These are phyloP conservation scores for Aureobasidium vineae DNA, from an alignment of 2,329 filamentous ascomycete genomes.

Conservation along the genomic window DNA sequence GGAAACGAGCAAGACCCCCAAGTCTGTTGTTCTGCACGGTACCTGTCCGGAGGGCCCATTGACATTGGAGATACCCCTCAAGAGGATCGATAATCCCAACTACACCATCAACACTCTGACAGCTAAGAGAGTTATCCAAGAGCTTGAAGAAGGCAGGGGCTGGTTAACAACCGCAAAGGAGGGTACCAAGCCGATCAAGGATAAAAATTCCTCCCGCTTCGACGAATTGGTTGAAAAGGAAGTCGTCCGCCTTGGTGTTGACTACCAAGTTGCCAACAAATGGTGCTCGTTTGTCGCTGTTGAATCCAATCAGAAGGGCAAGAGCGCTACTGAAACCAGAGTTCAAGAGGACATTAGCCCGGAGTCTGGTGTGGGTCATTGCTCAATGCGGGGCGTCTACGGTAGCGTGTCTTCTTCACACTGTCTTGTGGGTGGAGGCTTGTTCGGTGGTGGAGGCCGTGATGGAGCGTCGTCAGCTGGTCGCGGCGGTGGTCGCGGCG, in stretches of 20 bases:
- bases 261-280: constrained; percentile 66
- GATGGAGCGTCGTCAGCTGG: no score
- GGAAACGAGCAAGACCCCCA: constrained; percentile 42
- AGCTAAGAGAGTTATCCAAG: constrained; percentile 64
- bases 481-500: neutral
- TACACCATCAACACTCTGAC: constrained; percentile 68
- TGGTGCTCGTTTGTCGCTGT: constrained; percentile 73
- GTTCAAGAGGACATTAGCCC: neutral
- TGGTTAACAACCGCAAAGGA: constrained; percentile 50
- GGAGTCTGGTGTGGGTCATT: no score
- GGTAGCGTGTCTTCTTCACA: no score
- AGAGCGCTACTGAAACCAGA: neutral
- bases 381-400: no score
- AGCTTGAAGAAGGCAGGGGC: constrained; percentile 68
- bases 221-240: constrained; percentile 63
- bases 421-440: neutral
- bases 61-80: constrained; percentile 63
- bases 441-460: neutral
- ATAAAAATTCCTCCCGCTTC: constrained; percentile 53
- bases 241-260: constrained; percentile 62
- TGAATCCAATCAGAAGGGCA: constrained; percentile 43
- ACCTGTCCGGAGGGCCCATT: constrained; percentile 59
- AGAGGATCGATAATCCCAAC: constrained; percentile 46
- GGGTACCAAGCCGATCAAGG: constrained; percentile 39
- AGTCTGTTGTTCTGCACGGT: constrained; percentile 59